These are phyloP conservation scores for Colletotrichum tofieldiae DNA, from an alignment of 2,329 filamentous ascomycete species.

Conservation along the genomic window DNA sequence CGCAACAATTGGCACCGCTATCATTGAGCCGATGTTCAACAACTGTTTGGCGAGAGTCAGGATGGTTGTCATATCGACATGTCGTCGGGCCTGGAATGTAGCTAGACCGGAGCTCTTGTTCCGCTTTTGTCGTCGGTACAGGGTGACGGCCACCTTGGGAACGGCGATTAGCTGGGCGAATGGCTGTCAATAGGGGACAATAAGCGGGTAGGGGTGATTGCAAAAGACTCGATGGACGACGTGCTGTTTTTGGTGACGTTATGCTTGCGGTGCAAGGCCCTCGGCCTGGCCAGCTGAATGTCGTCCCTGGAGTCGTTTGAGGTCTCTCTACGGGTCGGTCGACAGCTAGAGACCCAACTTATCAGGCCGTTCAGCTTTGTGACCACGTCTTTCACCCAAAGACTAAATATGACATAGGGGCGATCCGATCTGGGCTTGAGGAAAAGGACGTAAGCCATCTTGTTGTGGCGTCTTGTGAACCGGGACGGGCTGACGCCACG, in stretches of 20 bases:
- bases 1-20: no score
- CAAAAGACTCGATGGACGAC: background rate
- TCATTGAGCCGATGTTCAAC: background rate
- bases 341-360: background rate
- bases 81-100: background rate
- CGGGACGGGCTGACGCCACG: slow-evolving; percentile 20
- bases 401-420: background rate
- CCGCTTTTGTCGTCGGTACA: no score
- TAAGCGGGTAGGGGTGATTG: background rate
- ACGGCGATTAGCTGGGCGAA: background rate
- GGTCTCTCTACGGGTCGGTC: background rate
- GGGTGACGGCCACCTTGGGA: background rate
- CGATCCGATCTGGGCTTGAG: background rate
- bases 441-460: background rate
- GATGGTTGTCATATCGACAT: background rate
- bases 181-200: background rate
- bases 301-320: background rate
- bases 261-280: background rate
- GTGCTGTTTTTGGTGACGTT: background rate
- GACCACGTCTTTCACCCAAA: background rate
- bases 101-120: no score
- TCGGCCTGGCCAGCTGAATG: background rate
- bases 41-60: background rate
- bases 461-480: slow-evolving; percentile 8
- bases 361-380: background rate